Conservation (phyloP, 305 asterid species). For the Striga hermonthica region DNA sequence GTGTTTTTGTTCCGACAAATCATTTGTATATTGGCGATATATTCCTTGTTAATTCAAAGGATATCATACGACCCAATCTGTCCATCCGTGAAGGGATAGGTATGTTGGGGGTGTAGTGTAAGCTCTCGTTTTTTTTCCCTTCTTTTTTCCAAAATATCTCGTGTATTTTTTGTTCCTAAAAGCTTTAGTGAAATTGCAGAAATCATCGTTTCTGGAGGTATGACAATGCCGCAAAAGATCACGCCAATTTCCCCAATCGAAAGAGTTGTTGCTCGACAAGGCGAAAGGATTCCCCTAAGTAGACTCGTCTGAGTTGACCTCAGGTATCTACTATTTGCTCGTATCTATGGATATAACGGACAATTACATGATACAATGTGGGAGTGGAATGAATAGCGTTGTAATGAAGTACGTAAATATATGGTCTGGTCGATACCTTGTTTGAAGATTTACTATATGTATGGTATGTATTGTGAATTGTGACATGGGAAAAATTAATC, state of each 20-base stretch:
- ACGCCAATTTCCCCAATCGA: conserved; percentile 54
- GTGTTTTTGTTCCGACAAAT: conserved; percentile 90
- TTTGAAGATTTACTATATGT: too few relatives aligned
- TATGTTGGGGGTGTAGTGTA: conserved; percentile 12
- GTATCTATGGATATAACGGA: too few relatives aligned
- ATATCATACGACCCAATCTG: conserved; percentile 70
- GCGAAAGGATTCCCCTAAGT: conserved; percentile 62
- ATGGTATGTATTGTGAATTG: too few relatives aligned
- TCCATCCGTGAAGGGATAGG: conserved; percentile 99
- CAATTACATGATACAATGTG: too few relatives aligned
- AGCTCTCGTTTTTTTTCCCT: neutral
- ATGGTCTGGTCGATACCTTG: too few relatives aligned
- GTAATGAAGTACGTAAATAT: neutral
- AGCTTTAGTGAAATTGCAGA: conserved; percentile 45
- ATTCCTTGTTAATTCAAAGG: conserved; percentile 70
- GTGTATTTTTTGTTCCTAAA: conserved; percentile 13
- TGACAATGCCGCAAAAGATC: conserved; percentile 87
- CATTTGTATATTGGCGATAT: conserved; percentile 88
- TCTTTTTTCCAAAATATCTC: neutral
- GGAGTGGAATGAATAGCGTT: too few relatives aligned
- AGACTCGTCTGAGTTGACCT: conserved; percentile 39
- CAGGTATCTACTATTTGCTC: neutral
- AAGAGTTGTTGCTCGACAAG: conserved; percentile 47
- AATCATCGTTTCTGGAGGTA: conserved; percentile 86
- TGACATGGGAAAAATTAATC: too few relatives aligned